Percentiles rank a stretch among this genome's conserved stretches.
Conservation (phyloP, 179 eudicot genomes). For the Silene noctiflora region DNA sequence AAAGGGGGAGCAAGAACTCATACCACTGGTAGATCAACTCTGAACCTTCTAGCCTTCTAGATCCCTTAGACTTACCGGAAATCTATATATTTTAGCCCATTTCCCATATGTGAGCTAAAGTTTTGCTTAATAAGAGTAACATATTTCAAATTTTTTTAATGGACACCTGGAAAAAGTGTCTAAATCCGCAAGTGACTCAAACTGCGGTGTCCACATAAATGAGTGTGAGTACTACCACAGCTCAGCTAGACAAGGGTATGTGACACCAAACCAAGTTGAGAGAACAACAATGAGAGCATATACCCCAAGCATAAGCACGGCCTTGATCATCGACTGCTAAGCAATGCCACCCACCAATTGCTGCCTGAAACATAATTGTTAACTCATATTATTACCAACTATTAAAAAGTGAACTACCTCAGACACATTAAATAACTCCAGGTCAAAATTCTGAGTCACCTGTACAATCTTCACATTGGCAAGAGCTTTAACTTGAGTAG, state of each 20-base stretch:
- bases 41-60: too few species aligned
- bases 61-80: too few species aligned
- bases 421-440: not conserved
- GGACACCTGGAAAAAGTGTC: not conserved
- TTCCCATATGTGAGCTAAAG: too few species aligned
- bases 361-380: conserved; percentile 55
- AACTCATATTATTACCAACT: conserved; percentile 21
- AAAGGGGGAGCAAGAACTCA: too few species aligned
- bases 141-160: not conserved
- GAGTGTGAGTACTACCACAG: not conserved
- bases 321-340: conserved; percentile 99
- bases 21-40: too few species aligned
- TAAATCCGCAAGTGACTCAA: not conserved
- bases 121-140: too few species aligned
- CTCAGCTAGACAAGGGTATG: not conserved
- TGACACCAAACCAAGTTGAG: not conserved
- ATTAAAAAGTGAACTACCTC: not conserved
- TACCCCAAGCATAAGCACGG: conserved; percentile 97
- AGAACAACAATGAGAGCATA: conserved; percentile 5
- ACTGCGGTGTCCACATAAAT: not conserved
- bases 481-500: conserved; percentile 89
- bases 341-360: conserved; percentile 99
- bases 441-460: conserved; percentile 35
- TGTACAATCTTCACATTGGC: conserved; percentile 81
- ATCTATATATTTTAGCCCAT: too few species aligned